A percentile compares a stretch with the other conserved stretches of the same genome.
Evolutionary conservation across 2,329 filamentous ascomycete genomes (phyloP).

Genomic region (Fusarium tuaranense): DNA sequence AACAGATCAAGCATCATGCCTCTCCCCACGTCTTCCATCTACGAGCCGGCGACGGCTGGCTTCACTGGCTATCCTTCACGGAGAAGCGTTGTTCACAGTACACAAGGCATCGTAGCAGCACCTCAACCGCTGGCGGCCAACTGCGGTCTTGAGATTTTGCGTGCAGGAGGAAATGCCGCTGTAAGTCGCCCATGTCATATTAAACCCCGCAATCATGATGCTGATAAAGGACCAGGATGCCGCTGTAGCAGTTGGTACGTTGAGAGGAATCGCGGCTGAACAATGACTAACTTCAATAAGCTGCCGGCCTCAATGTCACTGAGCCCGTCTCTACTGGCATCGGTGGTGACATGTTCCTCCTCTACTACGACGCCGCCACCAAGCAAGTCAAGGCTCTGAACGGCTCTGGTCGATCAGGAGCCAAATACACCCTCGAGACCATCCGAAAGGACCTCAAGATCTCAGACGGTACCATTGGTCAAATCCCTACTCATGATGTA

Average conservation of each 20-base stretch:
- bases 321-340: slow-evolving; percentile 95
- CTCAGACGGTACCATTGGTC: slow-evolving; percentile 63
- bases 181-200: slow-evolving; percentile 63
- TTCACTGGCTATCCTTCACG: slow-evolving; percentile 80
- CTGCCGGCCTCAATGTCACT: slow-evolving; percentile 91
- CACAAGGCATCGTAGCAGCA: slow-evolving; percentile 89
- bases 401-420: slow-evolving; percentile 87
- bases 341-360: slow-evolving; percentile 96
- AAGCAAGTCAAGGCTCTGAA: slow-evolving; percentile 89
- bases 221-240: slow-evolving; percentile 74
- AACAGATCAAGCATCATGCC: slow-evolving; percentile 53
- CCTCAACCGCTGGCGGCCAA: slow-evolving; percentile 90
- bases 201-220: not conserved
- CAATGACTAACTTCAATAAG: slow-evolving; percentile 60
- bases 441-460: slow-evolving; percentile 78
- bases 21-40: slow-evolving; percentile 60
- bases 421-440: slow-evolving; percentile 74
- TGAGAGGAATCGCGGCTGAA: rapidly evolving
- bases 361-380: slow-evolving; percentile 88
- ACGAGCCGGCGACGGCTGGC: slow-evolving; percentile 57
- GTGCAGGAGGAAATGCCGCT: slow-evolving; percentile 91
- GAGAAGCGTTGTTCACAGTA: slow-evolving; percentile 92
- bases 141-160: slow-evolving; percentile 87
- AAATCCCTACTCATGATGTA: slow-evolving; percentile 80
- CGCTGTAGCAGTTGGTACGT: slow-evolving; percentile 88